phyloP scores from a whole-genome alignment of 208 protist species.

The Acanthamoeba royreba region DNA sequence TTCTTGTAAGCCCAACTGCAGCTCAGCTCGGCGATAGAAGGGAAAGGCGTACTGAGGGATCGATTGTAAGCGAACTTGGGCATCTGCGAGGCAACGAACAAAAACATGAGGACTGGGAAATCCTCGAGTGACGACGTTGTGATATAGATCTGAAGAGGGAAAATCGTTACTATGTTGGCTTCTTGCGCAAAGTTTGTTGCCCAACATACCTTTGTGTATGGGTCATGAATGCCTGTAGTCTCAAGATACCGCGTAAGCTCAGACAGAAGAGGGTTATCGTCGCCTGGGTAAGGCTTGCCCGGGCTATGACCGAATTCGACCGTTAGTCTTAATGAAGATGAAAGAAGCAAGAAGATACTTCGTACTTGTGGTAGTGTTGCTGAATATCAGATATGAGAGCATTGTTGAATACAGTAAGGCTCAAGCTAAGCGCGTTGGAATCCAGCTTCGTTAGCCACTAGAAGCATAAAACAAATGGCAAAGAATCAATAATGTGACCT shows the following conservation, averaged over 20 bases:
- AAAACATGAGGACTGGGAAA: constrained; percentile 84
- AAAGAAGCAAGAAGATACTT: constrained; percentile 24
- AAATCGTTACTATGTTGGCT: neutral
- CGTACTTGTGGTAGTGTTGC: constrained; percentile 78
- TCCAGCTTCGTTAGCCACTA: constrained; percentile 82
- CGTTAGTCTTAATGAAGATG: neutral
- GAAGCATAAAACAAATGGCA: too few relatives aligned
- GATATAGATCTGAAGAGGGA: constrained; percentile 82
- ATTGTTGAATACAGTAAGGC: constrained; percentile 84
- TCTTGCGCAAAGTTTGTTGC: neutral
- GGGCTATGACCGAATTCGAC: constrained; percentile 67
- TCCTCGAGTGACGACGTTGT: constrained; percentile 74
- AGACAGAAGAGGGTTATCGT: constrained; percentile 80
- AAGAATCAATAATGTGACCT: too few relatives aligned
- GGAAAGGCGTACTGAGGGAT: constrained; percentile 9
- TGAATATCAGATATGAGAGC: constrained; percentile 86
- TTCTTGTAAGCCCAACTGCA: too few relatives aligned
- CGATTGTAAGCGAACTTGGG: constrained; percentile 77
- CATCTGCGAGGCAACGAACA: constrained; percentile 79
- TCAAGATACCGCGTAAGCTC: constrained; percentile 84
- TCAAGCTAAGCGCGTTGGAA: constrained; percentile 81
- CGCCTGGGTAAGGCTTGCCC: constrained; percentile 81
- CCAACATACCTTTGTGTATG: constrained; percentile 64
- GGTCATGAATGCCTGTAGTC: constrained; percentile 84
- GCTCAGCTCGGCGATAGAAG: neutral